Conservation (phyloP, 345 rosid genomes). For the Eutrema heterophyllum region DNA sequence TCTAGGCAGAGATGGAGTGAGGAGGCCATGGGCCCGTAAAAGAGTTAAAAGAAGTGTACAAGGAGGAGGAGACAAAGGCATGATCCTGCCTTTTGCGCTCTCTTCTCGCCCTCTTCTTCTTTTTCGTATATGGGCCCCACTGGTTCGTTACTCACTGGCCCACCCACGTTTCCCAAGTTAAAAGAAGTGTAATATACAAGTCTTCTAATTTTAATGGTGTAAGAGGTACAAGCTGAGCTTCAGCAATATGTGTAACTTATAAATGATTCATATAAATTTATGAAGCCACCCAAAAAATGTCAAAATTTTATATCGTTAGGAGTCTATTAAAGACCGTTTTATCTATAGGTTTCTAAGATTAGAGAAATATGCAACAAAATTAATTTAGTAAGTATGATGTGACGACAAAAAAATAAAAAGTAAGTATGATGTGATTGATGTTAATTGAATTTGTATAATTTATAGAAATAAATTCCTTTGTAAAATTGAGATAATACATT, state of each 20-base stretch:
- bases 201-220: too few species aligned
- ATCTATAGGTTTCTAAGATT: too few species aligned
- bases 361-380: too few species aligned
- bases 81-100: slow-evolving; percentile 11
- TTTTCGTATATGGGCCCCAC: not conserved
- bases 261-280: not conserved
- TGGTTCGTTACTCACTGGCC: slow-evolving; percentile 4
- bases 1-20: not conserved
- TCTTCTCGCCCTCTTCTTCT: not conserved
- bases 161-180: not conserved
- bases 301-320: too few species aligned
- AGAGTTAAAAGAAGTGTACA: slow-evolving; percentile 27
- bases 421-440: too few species aligned
- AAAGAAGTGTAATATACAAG: too few species aligned
- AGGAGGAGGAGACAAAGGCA: slow-evolving; percentile 27
- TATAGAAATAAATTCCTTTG: too few species aligned
- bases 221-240: too few species aligned
- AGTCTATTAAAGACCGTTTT: too few species aligned
- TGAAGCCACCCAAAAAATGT: not conserved
- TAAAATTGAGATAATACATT: not conserved
- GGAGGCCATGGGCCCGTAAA: slow-evolving; percentile 12
- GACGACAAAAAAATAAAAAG: too few species aligned
- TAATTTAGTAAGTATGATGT: too few species aligned
- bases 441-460: too few species aligned
- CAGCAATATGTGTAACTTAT: not conserved